Evolutionary conservation across 1,284 basidiomycete genomes (phyloP), one percentile per base, ranked within the genome.

Genomic region (Sphagnurus paluster): DNA sequence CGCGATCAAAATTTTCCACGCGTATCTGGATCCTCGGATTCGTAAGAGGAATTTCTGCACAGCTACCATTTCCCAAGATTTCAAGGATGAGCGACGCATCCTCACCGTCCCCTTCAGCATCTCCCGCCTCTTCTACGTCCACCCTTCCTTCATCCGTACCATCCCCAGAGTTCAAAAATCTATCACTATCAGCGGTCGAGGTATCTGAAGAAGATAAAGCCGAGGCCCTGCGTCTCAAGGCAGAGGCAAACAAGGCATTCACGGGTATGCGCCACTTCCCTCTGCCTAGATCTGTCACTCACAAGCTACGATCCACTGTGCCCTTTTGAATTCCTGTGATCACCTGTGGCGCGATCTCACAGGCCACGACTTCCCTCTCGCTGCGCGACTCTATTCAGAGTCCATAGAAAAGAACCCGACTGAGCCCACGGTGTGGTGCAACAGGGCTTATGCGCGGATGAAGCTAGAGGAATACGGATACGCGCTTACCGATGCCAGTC

Each of bases 201-300:
- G 73, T 90, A 44, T 80, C 88, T 1, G 84, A 88, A 36, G 76
- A 82, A 52, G 87, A 90, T 54, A 81, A 72, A 59, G 74, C 74
- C 29, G 75, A 80, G 58, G 90, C 92, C 4, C 67, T 77, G 6
- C 75, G 75, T 56, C 63, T 95, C 48, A 98, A 97, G 68, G 77
- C 74, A 6, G 76, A 87, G 54, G 94, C 93, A 9, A 97, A 97
- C 71, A 84, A 86, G 59, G 88, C 90, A 3, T 98, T 96, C 63
- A 70, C 72, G 24, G 71, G 90, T 90, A 67, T 63, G 78, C 28
- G 23, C 25, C 34, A n/a, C 13, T 17, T 8, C 20, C 33, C 7
- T 36, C 6, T 39, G n/a, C 21, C n/a, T 14, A 24, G 6, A 30
- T 36, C 11, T 19, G n/a, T 29, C 11, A 2, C 16, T 23, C 4